A percentile compares a stretch with the other conserved stretches of the same genome.
Evolutionary conservation across 148 eudicot species (phyloP).

Genomic region (Talinum fruticosum): DNA sequence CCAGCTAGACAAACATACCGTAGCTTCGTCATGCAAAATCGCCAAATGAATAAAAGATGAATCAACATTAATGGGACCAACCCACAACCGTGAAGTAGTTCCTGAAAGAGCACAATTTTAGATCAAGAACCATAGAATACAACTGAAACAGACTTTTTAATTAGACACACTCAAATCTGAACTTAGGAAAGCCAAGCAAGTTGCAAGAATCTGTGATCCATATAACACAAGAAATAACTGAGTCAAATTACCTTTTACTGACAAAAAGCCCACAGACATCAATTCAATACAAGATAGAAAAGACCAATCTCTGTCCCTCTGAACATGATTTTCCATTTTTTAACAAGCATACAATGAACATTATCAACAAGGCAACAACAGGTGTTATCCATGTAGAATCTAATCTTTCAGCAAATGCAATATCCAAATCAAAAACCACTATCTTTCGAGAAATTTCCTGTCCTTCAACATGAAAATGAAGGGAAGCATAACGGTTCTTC

Average conservation of each 20-base stretch:
- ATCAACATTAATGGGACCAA: constrained; percentile 55
- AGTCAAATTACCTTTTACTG: neutral
- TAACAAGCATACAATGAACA: neutral
- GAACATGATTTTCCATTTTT: neutral
- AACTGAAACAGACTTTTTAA: neutral
- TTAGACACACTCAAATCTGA: neutral
- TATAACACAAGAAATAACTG: neutral
- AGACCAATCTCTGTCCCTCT: neutral
- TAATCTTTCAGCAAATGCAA: too few relatives aligned
- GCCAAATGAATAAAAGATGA: constrained; percentile 56
- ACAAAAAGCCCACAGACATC: neutral
- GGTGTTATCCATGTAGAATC: too few relatives aligned
- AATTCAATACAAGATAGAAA: neutral
- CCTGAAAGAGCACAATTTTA: constrained; percentile 43
- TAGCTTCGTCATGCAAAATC: constrained; percentile 39
- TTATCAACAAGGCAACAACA: too few relatives aligned
- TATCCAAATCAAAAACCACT: too few relatives aligned
- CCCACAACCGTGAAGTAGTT: constrained; percentile 58
- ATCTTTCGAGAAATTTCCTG: too few relatives aligned
- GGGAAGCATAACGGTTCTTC: too few relatives aligned
- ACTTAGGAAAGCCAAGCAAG: neutral
- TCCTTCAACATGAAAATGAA: too few relatives aligned
- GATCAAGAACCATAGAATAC: constrained; percentile 11
- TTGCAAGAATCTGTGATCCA: neutral
- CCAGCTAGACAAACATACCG: constrained; percentile 42